Base-by-base conservation (phyloP, 208 protist species). In the Histomonas meleagridis region DNA sequence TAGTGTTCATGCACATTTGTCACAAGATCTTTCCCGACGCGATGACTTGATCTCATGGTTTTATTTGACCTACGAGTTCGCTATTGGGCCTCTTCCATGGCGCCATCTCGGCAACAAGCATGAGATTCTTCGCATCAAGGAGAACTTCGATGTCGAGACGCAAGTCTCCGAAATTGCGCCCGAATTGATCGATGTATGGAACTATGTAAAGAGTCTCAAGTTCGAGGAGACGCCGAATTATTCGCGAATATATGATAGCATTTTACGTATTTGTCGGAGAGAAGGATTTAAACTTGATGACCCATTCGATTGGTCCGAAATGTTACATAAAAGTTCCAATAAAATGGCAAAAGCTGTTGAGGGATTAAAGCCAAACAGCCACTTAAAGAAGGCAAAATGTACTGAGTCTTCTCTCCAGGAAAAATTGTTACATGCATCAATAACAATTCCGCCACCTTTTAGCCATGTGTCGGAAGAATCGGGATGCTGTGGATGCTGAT, bases 21-120 rank as follows among this genome's bases (percentile, higher is more conserved):
- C 21, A 46, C 21, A 46, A 18, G 65, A 76, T 76, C 32, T 76
- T 14, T 76, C 65, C 5, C 12, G 65, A 35, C 12, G 65, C 14
- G 65, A 76, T 43, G 65, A 76, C 46, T 46, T 76, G 46, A 76
- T 76, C 46, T 76, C 65, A 46, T 76, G 65, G 65, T 76, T 76
- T 18, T 76, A 76, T 76, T 18, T 76, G 7, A 35, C 65, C 32
- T 43, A 35, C 18, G 65, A 76, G 46, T 76, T 76, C 1, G 10
- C 46, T 18, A 43, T 76, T 46, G 35, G 32, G 46, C 32, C 32
- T 4, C 65, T 76, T 76, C 65, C 65, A 46, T 76, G 65, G 65
- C 16, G 65, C 16, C 21, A n/a, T 46, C 10, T 46, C 5, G 46
- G 10, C 4, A 35, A 76, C 18, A 76, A 76, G 18, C 9, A 10